Conservation (phyloP, 108 stramenopile species). For the Cylindrotheca fusiformis region DNA sequence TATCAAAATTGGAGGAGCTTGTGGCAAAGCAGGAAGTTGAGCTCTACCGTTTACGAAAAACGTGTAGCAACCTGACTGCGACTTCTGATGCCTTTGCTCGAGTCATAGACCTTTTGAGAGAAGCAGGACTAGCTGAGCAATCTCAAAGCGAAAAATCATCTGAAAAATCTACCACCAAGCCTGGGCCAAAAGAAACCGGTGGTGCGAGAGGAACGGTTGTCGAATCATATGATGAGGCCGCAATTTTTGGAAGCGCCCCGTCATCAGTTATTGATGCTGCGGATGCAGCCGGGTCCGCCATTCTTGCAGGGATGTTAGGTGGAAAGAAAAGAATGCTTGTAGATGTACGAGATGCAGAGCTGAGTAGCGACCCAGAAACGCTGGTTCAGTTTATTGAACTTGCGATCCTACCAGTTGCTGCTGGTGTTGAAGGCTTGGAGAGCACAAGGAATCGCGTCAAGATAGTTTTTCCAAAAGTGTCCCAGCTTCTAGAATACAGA, state of each 20-base stretch:
- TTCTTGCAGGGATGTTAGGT: conserved; percentile 73
- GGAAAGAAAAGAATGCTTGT: conserved; percentile 90
- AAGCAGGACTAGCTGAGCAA: conserved; percentile 50
- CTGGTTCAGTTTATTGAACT: conserved; percentile 87
- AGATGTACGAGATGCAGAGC: conserved; percentile 89
- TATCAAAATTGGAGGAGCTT: conserved; percentile 68
- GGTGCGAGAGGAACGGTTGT: neutral
- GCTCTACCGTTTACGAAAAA: conserved; percentile 64
- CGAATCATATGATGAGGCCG: conserved; percentile 63
- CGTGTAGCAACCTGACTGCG: conserved; percentile 50
- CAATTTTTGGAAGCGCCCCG: conserved; percentile 86
- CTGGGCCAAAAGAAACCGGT: neutral
- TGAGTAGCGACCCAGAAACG: conserved; percentile 67
- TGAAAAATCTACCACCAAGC: neutral
- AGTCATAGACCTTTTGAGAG: conserved; percentile 59
- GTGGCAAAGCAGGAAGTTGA: conserved; percentile 68
- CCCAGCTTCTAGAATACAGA: conserved; percentile 76
- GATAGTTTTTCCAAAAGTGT: conserved; percentile 89
- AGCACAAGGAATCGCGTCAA: conserved; percentile 75
- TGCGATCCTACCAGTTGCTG: conserved; percentile 80
- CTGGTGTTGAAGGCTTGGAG: conserved; percentile 78
- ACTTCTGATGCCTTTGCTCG: conserved; percentile 52
- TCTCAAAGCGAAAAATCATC: conserved; percentile 2
- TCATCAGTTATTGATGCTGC: conserved; percentile 86
- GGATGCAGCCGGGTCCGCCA: conserved; percentile 82